A percentile compares a stretch with the other conserved stretches of the same genome.
Evolutionary conservation across 345 rosid species (phyloP).

Genomic region (Acer campestre): DNA sequence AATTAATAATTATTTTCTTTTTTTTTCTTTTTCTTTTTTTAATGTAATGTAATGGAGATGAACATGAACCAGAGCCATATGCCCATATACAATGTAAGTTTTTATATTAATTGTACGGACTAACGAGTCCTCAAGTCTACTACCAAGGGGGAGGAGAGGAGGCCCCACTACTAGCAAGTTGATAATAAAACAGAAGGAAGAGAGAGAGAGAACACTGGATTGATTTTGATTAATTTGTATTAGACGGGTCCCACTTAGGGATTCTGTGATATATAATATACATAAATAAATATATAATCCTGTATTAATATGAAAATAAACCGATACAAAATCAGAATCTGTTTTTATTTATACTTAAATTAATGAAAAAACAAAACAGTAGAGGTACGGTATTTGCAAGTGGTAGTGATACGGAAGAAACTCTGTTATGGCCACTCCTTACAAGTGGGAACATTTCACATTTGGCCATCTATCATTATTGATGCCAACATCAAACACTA

Average conservation of each 20-base stretch:
- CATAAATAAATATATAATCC: not conserved
- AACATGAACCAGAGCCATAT: no score
- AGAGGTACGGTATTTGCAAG: constrained; percentile 26
- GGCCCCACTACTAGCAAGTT: constrained; percentile 27
- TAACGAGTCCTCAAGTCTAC: not conserved
- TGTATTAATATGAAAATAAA: not conserved
- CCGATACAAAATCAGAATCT: no score
- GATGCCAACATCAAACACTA: constrained; percentile 4
- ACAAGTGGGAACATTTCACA: constrained; percentile 35
- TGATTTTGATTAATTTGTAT: not conserved
- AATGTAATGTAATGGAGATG: no score
- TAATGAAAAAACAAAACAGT: not conserved
- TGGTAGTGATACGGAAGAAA: constrained; percentile 20
- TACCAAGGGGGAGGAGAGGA: not conserved
- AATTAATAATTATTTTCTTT: no score
- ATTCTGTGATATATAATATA: not conserved
- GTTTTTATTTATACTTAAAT: not conserved
- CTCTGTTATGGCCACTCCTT: constrained; percentile 20
- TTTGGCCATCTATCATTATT: not conserved
- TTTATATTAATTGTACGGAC: constrained; percentile 34
- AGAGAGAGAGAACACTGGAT: not conserved
- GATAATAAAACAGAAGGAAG: not conserved
- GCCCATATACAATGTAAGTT: no score
- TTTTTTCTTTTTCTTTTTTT: no score
- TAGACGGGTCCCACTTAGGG: constrained; percentile 7